These are phyloP conservation scores for Starmerella sirachaensis DNA, from an alignment of 805 yeast species.

Conservation along the genomic window DNA sequence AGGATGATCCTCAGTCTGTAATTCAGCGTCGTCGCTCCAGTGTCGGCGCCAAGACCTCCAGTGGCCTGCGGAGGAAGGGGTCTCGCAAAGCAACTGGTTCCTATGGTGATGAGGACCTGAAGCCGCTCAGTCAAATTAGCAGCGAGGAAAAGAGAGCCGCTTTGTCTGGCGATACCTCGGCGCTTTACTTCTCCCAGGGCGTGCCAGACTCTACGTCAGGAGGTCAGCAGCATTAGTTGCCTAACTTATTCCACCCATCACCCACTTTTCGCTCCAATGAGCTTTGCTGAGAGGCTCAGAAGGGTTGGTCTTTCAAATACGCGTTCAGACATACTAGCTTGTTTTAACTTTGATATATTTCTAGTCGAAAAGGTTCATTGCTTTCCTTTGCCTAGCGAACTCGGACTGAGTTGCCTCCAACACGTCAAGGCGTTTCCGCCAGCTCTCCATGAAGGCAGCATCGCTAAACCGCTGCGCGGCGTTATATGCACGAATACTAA, in stretches of 20 bases:
- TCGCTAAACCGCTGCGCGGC: constrained; percentile 50
- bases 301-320: no score
- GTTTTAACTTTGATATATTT: no score
- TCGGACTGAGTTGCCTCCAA: constrained; percentile 5
- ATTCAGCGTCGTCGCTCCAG: constrained; percentile 13
- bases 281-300: background rate
- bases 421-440: constrained; percentile 31
- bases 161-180: constrained; percentile 5
- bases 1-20: background rate
- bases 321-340: no score
- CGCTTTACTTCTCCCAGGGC: constrained; percentile 5
- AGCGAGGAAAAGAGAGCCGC: constrained; percentile 4
- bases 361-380: constrained; percentile 12
- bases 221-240: no score
- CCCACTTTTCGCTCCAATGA: background rate
- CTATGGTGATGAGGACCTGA: constrained; percentile 16
- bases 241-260: no score
- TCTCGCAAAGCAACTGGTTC: constrained; percentile 16
- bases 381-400: constrained; percentile 8
- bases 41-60: constrained; percentile 1
- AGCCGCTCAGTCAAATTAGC: constrained; percentile 6
- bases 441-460: constrained; percentile 39
- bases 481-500: constrained; percentile 35
- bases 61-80: constrained; percentile 3
- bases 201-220: constrained; percentile 6